Percentiles rank a stretch among this genome's conserved stretches.
phyloP scores from a whole-genome alignment of 768 basidiomycete species.

The Lactifluus echinatus region DNA sequence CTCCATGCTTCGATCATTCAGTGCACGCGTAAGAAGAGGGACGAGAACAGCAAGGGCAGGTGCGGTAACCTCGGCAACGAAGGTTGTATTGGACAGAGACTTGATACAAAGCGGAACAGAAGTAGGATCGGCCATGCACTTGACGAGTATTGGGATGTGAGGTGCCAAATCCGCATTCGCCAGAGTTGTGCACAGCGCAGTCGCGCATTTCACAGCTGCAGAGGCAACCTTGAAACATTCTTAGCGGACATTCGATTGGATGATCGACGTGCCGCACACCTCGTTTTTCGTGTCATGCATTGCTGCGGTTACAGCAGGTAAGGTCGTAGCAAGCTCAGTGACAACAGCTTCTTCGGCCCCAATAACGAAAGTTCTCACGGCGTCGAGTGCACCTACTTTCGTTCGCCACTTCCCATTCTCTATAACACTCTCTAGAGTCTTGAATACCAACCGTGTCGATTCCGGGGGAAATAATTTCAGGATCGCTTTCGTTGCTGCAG shows the following conservation, averaged over 20 bases:
- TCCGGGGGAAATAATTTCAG: slow-evolving; percentile 81
- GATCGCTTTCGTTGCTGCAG: slow-evolving; percentile 72
- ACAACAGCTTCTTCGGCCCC: slow-evolving; percentile 70
- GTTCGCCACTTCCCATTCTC: slow-evolving; percentile 88
- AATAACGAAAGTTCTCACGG: slow-evolving; percentile 65
- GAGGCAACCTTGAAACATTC: slow-evolving; percentile 54
- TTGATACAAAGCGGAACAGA: slow-evolving; percentile 91
- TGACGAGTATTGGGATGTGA: slow-evolving; percentile 83
- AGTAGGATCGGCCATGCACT: slow-evolving; percentile 88
- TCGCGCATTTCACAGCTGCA: slow-evolving; percentile 84
- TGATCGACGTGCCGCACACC: slow-evolving; percentile 36
- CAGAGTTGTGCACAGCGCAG: slow-evolving; percentile 79
- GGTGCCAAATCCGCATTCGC: slow-evolving; percentile 89
- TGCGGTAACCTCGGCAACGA: slow-evolving; percentile 93
- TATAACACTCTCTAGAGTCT: slow-evolving; percentile 61
- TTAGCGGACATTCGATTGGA: slow-evolving; percentile 7
- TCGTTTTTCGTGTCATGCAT: slow-evolving; percentile 98
- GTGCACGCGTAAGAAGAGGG: slow-evolving; percentile 79
- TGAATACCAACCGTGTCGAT: slow-evolving; percentile 59
- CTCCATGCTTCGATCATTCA: slow-evolving; percentile 95
- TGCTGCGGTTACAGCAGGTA: slow-evolving; percentile 79
- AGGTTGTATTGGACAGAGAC: slow-evolving; percentile 88
- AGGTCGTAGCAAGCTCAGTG: slow-evolving; percentile 67
- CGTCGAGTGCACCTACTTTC: slow-evolving; percentile 89
- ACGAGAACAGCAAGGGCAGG: slow-evolving; percentile 96